Conservation (phyloP, 2,329 filamentous ascomycete species). For the Pseudogymnoascus pannorum region DNA sequence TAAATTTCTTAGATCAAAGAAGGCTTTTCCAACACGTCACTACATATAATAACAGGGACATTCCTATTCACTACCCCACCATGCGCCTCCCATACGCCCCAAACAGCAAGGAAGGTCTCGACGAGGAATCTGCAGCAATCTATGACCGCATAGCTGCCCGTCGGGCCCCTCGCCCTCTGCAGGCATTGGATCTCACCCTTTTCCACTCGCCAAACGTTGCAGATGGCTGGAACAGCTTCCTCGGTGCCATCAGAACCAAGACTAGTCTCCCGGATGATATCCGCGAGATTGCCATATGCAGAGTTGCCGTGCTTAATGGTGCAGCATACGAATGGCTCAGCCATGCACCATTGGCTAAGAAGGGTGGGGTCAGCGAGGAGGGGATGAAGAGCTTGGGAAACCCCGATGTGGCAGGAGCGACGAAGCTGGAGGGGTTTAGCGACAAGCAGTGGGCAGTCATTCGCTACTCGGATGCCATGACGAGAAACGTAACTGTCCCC, state of each 20-base stretch:
- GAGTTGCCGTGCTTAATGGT: slow-evolving; percentile 70
- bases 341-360: slow-evolving; percentile 55
- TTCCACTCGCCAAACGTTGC: slow-evolving; percentile 68
- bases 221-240: slow-evolving; percentile 67
- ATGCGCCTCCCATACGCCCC: slow-evolving; percentile 64
- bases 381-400: slow-evolving; percentile 21
- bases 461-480: slow-evolving; percentile 78
- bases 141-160: slow-evolving; percentile 58
- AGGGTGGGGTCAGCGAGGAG: slow-evolving; percentile 24
- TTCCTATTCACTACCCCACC: slow-evolving; percentile 2
- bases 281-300: slow-evolving; percentile 72
- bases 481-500: slow-evolving; percentile 59
- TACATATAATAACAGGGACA: not conserved
- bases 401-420: slow-evolving; percentile 27
- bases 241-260: slow-evolving; percentile 54
- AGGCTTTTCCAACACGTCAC: too few species aligned
- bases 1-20: not conserved
- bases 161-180: slow-evolving; percentile 61
- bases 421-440: slow-evolving; percentile 35
- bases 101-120: slow-evolving; percentile 34
- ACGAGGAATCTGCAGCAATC: slow-evolving; percentile 47
- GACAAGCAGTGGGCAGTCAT: slow-evolving; percentile 62
- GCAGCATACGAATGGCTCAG: slow-evolving; percentile 83
- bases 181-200: slow-evolving; percentile 67
- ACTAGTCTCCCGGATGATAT: slow-evolving; percentile 46